These are phyloP conservation scores for Claviceps sp. DNA, from an alignment of 2,329 filamentous ascomycete genomes.

Conservation along the genomic window DNA sequence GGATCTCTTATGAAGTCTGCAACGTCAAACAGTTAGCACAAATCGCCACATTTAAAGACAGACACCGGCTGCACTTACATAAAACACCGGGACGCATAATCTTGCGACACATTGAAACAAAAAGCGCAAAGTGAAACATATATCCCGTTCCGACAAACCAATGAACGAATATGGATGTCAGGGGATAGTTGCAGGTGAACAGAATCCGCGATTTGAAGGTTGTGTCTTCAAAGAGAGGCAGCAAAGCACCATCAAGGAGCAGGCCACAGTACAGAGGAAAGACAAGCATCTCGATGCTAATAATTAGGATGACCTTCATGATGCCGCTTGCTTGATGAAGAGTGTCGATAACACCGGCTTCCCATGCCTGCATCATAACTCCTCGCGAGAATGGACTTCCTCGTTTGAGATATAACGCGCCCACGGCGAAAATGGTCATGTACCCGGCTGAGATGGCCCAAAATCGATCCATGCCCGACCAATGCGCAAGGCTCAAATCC, in stretches of 20 bases:
- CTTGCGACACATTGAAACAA: conserved; percentile 97
- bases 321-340: conserved; percentile 91
- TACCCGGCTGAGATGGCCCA: conserved; percentile 75
- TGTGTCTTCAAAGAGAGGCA: conserved; percentile 77
- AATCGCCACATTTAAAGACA: not conserved
- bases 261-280: conserved; percentile 94
- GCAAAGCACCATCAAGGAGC: conserved; percentile 72
- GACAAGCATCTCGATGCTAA: conserved; percentile 96
- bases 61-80: conserved; percentile 42
- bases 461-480: conserved; percentile 51
- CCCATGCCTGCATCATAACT: conserved; percentile 46
- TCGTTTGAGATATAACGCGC: conserved; percentile 66
- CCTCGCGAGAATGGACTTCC: conserved; percentile 53
- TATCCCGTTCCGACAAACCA: conserved; percentile 99
- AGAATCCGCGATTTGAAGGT: conserved; percentile 63
- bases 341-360: conserved; percentile 67
- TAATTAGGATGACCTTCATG: conserved; percentile 94
- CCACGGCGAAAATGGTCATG: conserved; percentile 56
- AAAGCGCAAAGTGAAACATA: conserved; percentile 99
- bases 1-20: conserved; percentile 92
- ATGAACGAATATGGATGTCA: conserved; percentile 90
- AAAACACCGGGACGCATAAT: conserved; percentile 91
- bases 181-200: conserved; percentile 66
- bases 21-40: not conserved
- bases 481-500: conserved; percentile 49